phyloP scores from a whole-genome alignment of 306 rosid genomes.

The Pterocarpus santalinus region DNA sequence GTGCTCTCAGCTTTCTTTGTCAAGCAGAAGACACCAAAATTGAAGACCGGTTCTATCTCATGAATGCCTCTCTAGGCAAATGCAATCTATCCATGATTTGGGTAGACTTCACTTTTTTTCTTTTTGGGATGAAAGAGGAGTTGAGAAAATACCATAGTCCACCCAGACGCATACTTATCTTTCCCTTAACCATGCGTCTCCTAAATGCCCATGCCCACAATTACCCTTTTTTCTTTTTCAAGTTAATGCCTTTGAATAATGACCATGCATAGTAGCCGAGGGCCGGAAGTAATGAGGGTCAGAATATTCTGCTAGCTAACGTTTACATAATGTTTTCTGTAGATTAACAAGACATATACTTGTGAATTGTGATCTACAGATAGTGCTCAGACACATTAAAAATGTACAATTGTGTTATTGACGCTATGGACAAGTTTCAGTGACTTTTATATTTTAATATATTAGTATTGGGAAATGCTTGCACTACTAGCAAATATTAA shows the following conservation, averaged over 20 bases:
- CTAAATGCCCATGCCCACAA: conserved; percentile 25
- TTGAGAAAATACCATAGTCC: conserved; percentile 28
- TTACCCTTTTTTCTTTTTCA: conserved; percentile 11
- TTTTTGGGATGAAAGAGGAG: background rate
- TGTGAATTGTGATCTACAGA: background rate
- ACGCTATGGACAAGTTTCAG: background rate
- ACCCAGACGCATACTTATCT: conserved; percentile 37
- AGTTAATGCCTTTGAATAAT: conserved; percentile 53
- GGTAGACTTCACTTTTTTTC: background rate
- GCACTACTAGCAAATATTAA: background rate
- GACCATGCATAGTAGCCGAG: conserved; percentile 46
- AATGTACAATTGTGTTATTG: background rate
- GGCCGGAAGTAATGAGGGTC: conserved; percentile 31
- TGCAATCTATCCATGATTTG: conserved; percentile 37
- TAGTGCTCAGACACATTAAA: background rate
- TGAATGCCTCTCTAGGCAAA: conserved; percentile 45
- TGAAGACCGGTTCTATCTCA: conserved; percentile 62
- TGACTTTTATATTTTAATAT: background rate
- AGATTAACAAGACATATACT: conserved; percentile 13
- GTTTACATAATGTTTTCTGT: background rate
- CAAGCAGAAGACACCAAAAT: conserved; percentile 66
- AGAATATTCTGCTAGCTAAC: conserved; percentile 27
- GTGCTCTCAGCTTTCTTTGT: conserved; percentile 83
- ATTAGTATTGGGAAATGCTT: background rate
- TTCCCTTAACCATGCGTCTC: conserved; percentile 20